Evolutionary conservation across 805 yeast genomes (phyloP), one percentile per base, ranked within the genome.

Genomic region (Pichia gijzeniarum): DNA sequence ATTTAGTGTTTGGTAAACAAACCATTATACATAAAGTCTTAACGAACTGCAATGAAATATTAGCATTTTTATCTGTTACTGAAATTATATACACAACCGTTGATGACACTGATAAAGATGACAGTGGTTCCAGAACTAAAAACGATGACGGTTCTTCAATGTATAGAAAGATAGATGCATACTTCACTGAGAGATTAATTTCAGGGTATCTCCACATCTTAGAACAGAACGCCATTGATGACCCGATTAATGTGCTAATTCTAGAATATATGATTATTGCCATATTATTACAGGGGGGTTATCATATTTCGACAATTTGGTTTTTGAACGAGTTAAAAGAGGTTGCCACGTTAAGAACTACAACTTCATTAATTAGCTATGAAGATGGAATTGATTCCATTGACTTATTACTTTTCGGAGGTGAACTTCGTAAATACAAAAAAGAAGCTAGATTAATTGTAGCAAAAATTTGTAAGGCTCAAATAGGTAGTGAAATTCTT

Each of bases 211-310:
- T 50, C 8, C n/a, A 20, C 7, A 37, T 53, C 6, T 17, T 54
- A 4, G 32, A 40, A 5, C 12, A n/a, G 4, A 34, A 27, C 25
- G 14, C 35, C 2, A 14, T 28, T 9, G 58, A 55, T 47, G 49
- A 53, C 44, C 51, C 54, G 3, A 28, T 21, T 9, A 39, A 47
- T 20, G 39, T 46, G 12, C 22, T 17, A 16, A 18, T 52, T 1
- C 40, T 48, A 27, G 47, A 48, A 20, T 38, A 43, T 3, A 27
- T 52, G 1, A 25, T 53, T 18, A 40, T 40, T 28, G 49, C 50
- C 6, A 22, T 53, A 2, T 18, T 55, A 20, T 44, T 51, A 17
- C 48, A 49, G 19, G 58, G 58, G 14, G 53, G 52, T 2, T 41
- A 44, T 20, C 49, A 47, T 31, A 25, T 53, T 8, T 36, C 48